A percentile compares a stretch with the other conserved stretches of the same genome.
phyloP scores from a whole-genome alignment of 192 early-diverging fungal genomes.

The Umbelopsis isabellina region DNA sequence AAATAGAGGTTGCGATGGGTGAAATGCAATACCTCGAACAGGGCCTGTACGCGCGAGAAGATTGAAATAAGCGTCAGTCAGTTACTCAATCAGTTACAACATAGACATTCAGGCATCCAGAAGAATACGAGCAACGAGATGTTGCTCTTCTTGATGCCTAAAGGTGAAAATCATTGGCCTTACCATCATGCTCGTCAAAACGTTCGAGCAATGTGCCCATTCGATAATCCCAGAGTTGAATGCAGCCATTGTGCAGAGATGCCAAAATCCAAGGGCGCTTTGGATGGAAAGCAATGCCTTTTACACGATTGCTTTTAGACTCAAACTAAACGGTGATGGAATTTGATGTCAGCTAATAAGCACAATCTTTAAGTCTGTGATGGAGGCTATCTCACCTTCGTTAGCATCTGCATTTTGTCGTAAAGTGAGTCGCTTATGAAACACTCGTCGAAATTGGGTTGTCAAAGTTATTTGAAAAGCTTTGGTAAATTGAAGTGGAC shows the following conservation, averaged over 20 bases:
- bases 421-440: conserved; percentile 11
- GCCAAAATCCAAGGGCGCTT: conserved; percentile 99
- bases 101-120: not conserved
- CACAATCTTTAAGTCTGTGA: not conserved
- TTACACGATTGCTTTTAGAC: conserved; percentile 98
- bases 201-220: conserved; percentile 98
- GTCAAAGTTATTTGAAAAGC: conserved; percentile 5
- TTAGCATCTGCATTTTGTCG: conserved; percentile 76
- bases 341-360: not conserved
- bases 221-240: conserved; percentile 99
- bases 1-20: conserved; percentile 94
- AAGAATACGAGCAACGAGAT: not conserved
- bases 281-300: conserved; percentile 94
- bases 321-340: conserved; percentile 79
- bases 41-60: conserved; percentile 66
- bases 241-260: conserved; percentile 93
- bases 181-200: conserved; percentile 99
- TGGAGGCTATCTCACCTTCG: conserved; percentile 58
- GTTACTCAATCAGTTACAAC: not conserved
- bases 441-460: conserved; percentile 5
- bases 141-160: not conserved
- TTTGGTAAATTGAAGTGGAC: not conserved
- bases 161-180: not conserved
- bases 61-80: not conserved
- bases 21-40: conserved; percentile 95